Percentiles rank a stretch among this genome's conserved stretches.
phyloP scores from a whole-genome alignment of 805 yeast species.

The Metschnikowia cerradonensis region DNA sequence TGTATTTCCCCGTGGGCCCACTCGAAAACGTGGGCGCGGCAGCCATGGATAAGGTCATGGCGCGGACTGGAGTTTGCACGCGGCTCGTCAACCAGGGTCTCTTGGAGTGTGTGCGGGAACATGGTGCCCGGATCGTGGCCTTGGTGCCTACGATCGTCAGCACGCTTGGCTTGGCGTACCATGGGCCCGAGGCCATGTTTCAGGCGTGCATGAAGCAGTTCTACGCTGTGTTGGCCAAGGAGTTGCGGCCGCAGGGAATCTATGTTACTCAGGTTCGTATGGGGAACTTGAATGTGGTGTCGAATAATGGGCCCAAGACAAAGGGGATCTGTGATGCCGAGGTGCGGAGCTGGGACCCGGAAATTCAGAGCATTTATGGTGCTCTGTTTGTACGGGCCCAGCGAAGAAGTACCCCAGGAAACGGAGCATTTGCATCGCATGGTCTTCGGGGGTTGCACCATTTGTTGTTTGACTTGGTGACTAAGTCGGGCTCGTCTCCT shows the following conservation, averaged over 20 bases:
- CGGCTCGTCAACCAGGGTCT: conserved; percentile 54
- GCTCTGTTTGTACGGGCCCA: conserved; percentile 30
- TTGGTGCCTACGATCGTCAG: conserved; percentile 56
- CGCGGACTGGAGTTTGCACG: conserved; percentile 46
- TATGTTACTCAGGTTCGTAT: conserved; percentile 38
- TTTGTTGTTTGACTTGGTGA: conserved; percentile 36
- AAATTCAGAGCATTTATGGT: conserved; percentile 32
- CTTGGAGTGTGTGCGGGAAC: conserved; percentile 48
- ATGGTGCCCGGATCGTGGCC: conserved; percentile 43
- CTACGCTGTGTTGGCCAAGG: conserved; percentile 34
- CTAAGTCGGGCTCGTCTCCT: conserved; percentile 20
- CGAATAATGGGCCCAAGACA: conserved; percentile 19
- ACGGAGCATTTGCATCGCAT: conserved; percentile 19
- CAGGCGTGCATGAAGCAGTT: conserved; percentile 40
- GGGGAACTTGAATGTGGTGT: conserved; percentile 35
- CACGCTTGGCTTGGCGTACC: conserved; percentile 54
- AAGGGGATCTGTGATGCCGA: conserved; percentile 33
- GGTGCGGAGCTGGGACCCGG: conserved; percentile 36
- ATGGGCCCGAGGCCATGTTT: conserved; percentile 58
- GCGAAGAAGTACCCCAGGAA: conserved; percentile 28
- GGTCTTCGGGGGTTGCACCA: conserved; percentile 36
- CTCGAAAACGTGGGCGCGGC: conserved; percentile 50
- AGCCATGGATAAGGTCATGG: conserved; percentile 50
- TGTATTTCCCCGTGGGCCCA: conserved; percentile 65
- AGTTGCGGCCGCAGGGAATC: conserved; percentile 31